phyloP scores from a whole-genome alignment of 768 basidiomycete species.

The Boletellus ananas region DNA sequence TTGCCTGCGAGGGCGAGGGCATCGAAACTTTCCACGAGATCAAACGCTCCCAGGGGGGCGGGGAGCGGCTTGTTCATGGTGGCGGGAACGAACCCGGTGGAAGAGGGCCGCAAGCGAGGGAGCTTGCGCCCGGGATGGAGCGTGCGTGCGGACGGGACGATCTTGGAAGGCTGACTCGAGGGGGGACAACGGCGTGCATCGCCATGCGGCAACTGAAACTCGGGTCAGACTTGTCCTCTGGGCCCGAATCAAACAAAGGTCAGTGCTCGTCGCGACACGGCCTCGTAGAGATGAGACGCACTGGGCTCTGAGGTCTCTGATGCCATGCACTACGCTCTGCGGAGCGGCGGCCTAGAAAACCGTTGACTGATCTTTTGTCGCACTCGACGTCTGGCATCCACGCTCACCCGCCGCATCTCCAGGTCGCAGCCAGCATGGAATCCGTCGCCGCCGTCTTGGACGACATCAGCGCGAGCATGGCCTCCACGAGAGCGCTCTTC shows the following conservation, averaged over 20 bases:
- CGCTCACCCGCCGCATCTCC: slow-evolving; percentile 9
- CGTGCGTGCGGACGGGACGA: slow-evolving; percentile 5
- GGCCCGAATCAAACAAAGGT: neutral
- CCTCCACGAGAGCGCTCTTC: slow-evolving; percentile 55
- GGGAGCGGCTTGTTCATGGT: slow-evolving; percentile 23
- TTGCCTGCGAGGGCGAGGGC: slow-evolving; percentile 31
- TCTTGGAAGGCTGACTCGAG: slow-evolving; percentile 21
- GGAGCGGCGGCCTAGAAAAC: slow-evolving; percentile 63
- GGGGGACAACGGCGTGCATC: slow-evolving; percentile 3
- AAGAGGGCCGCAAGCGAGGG: slow-evolving; percentile 11
- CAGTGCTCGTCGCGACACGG: neutral
- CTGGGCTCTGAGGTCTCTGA: slow-evolving; percentile 56
- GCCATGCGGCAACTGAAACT: slow-evolving; percentile 6
- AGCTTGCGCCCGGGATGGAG: slow-evolving; percentile 6
- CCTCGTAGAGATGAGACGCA: slow-evolving; percentile 48
- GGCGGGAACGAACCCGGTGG: neutral
- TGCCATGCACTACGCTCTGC: slow-evolving; percentile 51
- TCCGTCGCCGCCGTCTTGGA: slow-evolving; percentile 34
- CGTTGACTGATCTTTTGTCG: slow-evolving; percentile 46
- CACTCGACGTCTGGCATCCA: neutral
- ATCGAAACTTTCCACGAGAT: slow-evolving; percentile 33
- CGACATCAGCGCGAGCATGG: slow-evolving; percentile 61
- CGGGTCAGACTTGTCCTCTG: neutral
- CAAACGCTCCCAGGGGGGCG: slow-evolving; percentile 11
- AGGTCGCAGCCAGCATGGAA: slow-evolving; percentile 15